Evolutionary conservation across 208 protist genomes (phyloP).

Genomic region (Tritrichomonas foetus): DNA sequence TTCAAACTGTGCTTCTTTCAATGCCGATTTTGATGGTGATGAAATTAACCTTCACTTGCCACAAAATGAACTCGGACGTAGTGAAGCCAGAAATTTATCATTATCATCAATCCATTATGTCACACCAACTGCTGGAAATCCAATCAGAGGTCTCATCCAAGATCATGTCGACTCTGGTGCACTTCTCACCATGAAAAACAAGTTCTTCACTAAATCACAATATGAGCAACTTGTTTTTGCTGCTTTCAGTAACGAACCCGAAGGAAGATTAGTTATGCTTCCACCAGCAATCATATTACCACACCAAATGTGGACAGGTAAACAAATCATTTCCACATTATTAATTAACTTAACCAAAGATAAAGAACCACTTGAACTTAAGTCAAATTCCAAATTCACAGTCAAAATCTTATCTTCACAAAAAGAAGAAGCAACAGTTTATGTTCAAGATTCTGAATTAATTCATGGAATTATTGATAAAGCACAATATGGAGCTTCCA

Average conservation of each 20-base stretch:
- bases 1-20: conserved; percentile 99
- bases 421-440: conserved; percentile 64
- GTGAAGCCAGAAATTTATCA: conserved; percentile 66
- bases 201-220: conserved; percentile 78
- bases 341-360: conserved; percentile 34
- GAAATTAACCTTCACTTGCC: conserved; percentile 99
- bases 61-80: conserved; percentile 72
- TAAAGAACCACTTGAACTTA: not conserved
- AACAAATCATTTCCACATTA: conserved; percentile 86
- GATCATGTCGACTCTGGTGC: conserved; percentile 95
- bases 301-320: conserved; percentile 82
- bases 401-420: not conserved
- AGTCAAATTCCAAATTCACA: not conserved
- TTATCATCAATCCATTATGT: conserved; percentile 58
- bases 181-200: conserved; percentile 77
- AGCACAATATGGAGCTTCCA: conserved; percentile 60
- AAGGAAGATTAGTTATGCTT: conserved; percentile 64
- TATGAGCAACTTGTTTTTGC: conserved; percentile 85
- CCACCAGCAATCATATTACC: conserved; percentile 86
- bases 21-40: conserved; percentile 99
- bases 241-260: conserved; percentile 57
- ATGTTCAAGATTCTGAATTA: conserved; percentile 82
- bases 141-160: conserved; percentile 98
- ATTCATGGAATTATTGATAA: conserved; percentile 95
- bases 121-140: conserved; percentile 74